Percentiles rank a stretch among this genome's conserved stretches.
These are phyloP conservation scores for Cladosporium sp. DNA, from an alignment of 2,329 filamentous ascomycete species.

Conservation along the genomic window DNA sequence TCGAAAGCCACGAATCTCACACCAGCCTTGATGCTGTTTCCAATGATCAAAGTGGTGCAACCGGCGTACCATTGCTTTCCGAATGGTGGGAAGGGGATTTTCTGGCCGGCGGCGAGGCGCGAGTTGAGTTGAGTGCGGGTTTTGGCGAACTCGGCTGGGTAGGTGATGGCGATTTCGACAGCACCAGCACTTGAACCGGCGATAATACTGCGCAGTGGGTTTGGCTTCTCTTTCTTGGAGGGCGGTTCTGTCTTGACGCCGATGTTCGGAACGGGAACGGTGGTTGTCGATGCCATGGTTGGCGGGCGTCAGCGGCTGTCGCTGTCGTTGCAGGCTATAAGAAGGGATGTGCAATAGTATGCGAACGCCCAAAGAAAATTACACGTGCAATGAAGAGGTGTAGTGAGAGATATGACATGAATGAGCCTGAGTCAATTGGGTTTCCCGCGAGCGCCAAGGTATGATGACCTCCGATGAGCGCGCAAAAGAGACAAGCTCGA, in stretches of 20 bases:
- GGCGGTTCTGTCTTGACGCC: conserved; percentile 16
- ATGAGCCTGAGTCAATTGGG: neutral
- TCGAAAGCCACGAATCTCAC: conserved; percentile 97
- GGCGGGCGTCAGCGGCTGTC: neutral
- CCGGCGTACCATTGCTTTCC: conserved; percentile 95
- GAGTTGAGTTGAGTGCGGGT: conserved; percentile 91
- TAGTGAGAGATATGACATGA: neutral
- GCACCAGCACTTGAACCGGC: conserved; percentile 92
- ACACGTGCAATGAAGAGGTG: neutral
- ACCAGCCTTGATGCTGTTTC: conserved; percentile 93
- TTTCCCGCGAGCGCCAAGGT: neutral
- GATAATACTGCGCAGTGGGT: conserved; percentile 80
- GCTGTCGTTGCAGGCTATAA: too few relatives aligned
- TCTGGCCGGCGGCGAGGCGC: conserved; percentile 72
- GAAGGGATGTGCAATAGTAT: neutral
- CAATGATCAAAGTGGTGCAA: conserved; percentile 93
- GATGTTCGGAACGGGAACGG: conserved; percentile 22
- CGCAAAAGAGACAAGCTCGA: neutral
- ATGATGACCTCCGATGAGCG: neutral
- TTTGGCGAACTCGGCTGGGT: conserved; percentile 95
- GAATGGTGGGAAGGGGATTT: conserved; percentile 92
- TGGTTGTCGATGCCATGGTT: conserved; percentile 17
- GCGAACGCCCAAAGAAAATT: neutral
- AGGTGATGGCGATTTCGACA: conserved; percentile 92
- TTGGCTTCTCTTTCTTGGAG: conserved; percentile 53